Evolutionary conservation across 2,329 filamentous ascomycete genomes (phyloP).

Genomic region (Leptographium galeiforme): DNA sequence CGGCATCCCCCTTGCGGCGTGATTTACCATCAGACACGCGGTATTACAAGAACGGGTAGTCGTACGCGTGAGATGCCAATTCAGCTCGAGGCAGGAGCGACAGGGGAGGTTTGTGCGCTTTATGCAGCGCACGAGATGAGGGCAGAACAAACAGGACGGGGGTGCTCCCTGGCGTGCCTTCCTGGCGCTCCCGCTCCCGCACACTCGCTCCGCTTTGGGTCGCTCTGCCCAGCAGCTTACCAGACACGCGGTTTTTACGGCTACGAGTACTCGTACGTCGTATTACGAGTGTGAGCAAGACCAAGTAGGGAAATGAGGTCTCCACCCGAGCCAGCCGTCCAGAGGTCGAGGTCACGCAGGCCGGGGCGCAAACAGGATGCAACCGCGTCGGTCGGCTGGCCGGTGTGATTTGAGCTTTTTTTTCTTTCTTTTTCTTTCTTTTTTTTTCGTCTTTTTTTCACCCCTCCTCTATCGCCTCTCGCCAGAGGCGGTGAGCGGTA

Average conservation of each 20-base stretch:
- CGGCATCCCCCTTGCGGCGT: too few species aligned
- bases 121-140: too few species aligned
- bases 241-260: background rate
- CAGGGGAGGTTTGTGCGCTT: background rate
- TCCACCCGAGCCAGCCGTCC: background rate
- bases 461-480: background rate
- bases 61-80: background rate
- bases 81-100: background rate
- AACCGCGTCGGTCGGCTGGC: too few species aligned
- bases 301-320: background rate
- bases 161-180: background rate
- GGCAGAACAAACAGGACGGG: background rate
- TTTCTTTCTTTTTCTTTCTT: too few species aligned
- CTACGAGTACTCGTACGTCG: too few species aligned
- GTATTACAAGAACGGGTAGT: background rate
- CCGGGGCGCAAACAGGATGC: too few species aligned
- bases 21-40: background rate
- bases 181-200: conserved; percentile 8
- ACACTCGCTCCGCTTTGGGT: background rate
- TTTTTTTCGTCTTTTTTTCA: background rate
- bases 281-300: background rate
- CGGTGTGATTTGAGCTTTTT: background rate
- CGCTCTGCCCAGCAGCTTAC: background rate
- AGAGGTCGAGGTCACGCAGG: background rate
- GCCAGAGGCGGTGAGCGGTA: background rate